Base-by-base conservation (phyloP, 1,284 basidiomycete genomes). In the Cryptococcus jaspeensis region DNA sequence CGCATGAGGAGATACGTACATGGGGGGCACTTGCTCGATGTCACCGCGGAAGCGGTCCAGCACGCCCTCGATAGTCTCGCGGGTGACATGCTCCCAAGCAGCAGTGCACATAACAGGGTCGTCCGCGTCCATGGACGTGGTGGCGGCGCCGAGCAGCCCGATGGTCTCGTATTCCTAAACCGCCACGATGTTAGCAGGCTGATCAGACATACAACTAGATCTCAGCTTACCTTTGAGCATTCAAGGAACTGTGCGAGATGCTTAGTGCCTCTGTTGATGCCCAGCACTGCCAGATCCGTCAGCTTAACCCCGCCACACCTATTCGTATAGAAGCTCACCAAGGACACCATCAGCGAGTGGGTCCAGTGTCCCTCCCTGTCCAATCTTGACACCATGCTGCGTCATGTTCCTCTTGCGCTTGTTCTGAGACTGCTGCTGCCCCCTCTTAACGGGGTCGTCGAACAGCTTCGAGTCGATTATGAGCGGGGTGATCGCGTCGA, bases 71-170 rank as follows among this genome's bases (percentile, higher is more conserved):
- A 98, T 83, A 52, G 84, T 79, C 59, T 90, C 87, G 53, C 81
- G 82, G 1, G 92, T 93, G 55, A 99, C 84, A 73, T 93, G 90
- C 50, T 83, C 81, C 87, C 89, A 95, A 9, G 88, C 84, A 25
- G 89, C 87, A 50, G 84, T 80, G 53, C 87, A 83, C 53, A 94
- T 84, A 53, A 86, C 81, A 18, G 85, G 82, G 28, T 92, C 92
- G 67, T 96, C 85, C 60, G 87, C 87, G 73, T 99, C 96, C 77
- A 96, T 98, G 1, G 89, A 87, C 65, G 97, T 93, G 3, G 96
- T 99, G 70, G 95, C 87, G 65, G 90, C 92, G 5, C 96, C 96
- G 2, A 99, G 82, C 8, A 99, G 78, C 61, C 91, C 95, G 1
- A 89, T 94, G 22, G 92, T 89, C 55, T 84, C 84, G 74, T 99